Evolutionary conservation across 2,329 filamentous ascomycete genomes (phyloP).

Genomic region (Tolypocladium guangdongense): DNA sequence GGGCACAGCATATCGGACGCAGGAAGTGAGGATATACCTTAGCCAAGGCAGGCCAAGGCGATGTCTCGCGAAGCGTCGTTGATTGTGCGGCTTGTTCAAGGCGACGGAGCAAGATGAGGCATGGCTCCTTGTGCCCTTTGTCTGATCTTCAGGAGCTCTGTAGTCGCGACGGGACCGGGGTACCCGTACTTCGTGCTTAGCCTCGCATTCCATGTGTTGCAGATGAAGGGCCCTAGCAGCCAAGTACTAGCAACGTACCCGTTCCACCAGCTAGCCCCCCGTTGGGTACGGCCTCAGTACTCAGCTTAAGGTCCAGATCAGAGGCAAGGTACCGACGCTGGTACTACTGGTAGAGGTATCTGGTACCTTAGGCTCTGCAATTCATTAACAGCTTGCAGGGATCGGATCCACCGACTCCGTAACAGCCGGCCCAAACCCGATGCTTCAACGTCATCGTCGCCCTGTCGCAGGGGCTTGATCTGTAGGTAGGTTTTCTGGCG

Average conservation of each 20-base stretch:
- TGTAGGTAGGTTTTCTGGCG: neutral
- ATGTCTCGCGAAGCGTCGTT: neutral
- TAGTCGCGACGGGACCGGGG: neutral
- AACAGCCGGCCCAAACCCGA: neutral
- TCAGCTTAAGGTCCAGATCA: too few species aligned
- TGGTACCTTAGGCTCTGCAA: neutral
- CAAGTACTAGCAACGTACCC: too few species aligned
- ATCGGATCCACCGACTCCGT: neutral
- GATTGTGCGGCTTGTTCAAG: neutral
- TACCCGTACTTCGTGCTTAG: neutral
- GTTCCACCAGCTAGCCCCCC: too few species aligned
- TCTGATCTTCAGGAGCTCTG: neutral
- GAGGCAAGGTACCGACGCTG: neutral
- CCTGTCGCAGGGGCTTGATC: neutral
- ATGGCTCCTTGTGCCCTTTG: neutral
- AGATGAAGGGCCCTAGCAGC: neutral
- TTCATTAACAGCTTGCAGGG: neutral
- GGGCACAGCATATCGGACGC: neutral
- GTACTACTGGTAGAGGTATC: neutral
- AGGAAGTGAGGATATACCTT: neutral
- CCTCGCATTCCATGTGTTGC: neutral
- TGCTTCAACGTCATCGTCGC: neutral
- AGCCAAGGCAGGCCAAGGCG: neutral
- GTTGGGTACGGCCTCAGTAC: fast-evolving
- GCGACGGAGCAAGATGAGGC: neutral